Base-by-base conservation (phyloP, 192 early-diverging fungal genomes). In the Backusella circina region DNA sequence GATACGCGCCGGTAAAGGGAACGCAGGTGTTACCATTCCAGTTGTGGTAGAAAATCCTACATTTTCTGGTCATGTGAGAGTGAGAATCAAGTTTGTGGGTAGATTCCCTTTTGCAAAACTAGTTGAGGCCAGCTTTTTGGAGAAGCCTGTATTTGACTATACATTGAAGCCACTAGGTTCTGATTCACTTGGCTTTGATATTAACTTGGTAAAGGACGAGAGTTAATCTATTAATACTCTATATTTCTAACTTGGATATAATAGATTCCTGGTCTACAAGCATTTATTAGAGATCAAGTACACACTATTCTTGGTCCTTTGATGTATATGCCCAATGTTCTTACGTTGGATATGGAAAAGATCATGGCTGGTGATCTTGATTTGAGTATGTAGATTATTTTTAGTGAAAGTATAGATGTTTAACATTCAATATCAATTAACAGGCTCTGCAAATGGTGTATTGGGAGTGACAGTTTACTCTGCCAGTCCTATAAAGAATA, bases 141-240 rank as follows among this genome's bases (percentile, higher is more conserved):
- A 93, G 72, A 84, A 86, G 23, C 95, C 95, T 8, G 75, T 77
- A 5, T 86, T 96, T 35, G 91, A 94, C 80, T 96, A 94, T 86
- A 86, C 85, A 28, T 84, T 95, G 31, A 86, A 91, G 65, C 95
- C 95, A 0, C 77, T 96, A 5, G 89, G 90, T 28, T 87, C 86
- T 51, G 87, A 91, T 30, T 86, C 85, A 2, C 82, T 90, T 70
- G 90, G 90, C 5, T 83, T 90, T 65, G 93, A 95, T 82, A 83
- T 95, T 57, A 91, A 91, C 79, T 87, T 92, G 72, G 80, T 81
- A 44, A 41, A 67, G 9, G 41, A 6, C 18, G 23, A 21, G 0
- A 51, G 15, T 10, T n/a, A 47, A 3, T 35, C 8, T 61, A 4
- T 3, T 36, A 10, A 18, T 18, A 47, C 5, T 47, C 5, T 47